Percentiles rank a stretch among this genome's conserved stretches.
Conservation (phyloP, 768 basidiomycete species). For the Mycena epipterygia region DNA sequence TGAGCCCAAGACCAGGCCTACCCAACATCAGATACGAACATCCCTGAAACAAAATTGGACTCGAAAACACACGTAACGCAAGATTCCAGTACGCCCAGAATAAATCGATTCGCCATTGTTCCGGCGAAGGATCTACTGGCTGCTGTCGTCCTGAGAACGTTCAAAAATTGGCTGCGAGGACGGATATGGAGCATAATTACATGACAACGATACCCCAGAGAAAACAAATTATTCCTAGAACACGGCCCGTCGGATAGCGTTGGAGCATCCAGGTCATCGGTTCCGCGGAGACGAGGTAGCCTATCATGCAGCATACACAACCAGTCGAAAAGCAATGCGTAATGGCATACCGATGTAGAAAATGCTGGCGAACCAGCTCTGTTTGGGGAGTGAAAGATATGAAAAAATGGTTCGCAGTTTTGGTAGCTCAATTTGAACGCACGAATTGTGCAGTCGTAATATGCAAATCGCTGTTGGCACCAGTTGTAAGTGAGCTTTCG, state of each 20-base stretch:
- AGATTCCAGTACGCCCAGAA: constrained; percentile 45
- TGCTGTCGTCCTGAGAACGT: constrained; percentile 38
- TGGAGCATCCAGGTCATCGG: constrained; percentile 47
- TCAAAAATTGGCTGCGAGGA: background rate
- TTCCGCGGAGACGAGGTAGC: constrained; percentile 46
- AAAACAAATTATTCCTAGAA: constrained; percentile 38
- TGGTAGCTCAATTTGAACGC: background rate
- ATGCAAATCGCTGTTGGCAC: constrained; percentile 11
- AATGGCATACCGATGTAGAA: constrained; percentile 34
- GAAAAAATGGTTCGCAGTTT: background rate
- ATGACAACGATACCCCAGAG: constrained; percentile 51
- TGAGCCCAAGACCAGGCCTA: constrained; percentile 46
- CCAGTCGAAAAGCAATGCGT: background rate
- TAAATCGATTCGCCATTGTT: constrained; percentile 43
- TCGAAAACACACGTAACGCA: constrained; percentile 41
- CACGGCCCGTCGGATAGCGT: constrained; percentile 25
- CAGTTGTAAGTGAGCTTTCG: background rate
- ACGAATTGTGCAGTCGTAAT: constrained; percentile 31
- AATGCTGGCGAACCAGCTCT: constrained; percentile 31
- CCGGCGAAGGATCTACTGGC: constrained; percentile 41
- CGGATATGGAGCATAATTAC: background rate
- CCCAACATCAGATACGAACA: too few relatives aligned
- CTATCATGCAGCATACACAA: background rate
- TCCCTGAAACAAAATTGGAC: too few relatives aligned
- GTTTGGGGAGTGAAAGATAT: background rate